Base-by-base conservation (phyloP, 768 basidiomycete species). In the Tephrocybe sp. region DNA sequence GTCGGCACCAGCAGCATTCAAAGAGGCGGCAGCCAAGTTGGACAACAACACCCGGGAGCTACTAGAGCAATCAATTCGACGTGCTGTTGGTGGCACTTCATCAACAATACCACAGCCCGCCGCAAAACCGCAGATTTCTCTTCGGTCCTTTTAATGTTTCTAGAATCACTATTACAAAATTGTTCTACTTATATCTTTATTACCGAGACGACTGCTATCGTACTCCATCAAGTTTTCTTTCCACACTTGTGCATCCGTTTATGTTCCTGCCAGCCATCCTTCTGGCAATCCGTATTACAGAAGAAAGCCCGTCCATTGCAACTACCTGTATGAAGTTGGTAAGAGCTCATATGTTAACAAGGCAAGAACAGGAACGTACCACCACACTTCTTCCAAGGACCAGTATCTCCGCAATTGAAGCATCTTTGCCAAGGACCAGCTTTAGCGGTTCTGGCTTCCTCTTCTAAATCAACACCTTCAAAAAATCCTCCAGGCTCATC, bases 51-150 rank as follows among this genome's bases (percentile, higher is more conserved):
- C 74, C 5, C 71, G 83, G 38, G 82, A 84, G 41, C 67, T 78
- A 19, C 64, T 97, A 44, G 94, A 97, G 64, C 74, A 77, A 37
- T 85, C 88, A 1, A 79, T 97, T 42, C 78, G 94, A 53, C 83
- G 84, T 45, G 84, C 86, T 3, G 77, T 94, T 0, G 82, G 80
- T 24, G 76, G 78, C 3, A 61, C 63, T 12, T 64, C 69, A 13
- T 59, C 69, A 1, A 44, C 62, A 5, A 23, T 60, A 10, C 47
- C 58, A 18, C 70, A 76, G 31, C 59, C 67, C 12, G 57, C 71
- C 4, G 61, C 71, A 11, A 89, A 87, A 62, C 89, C 88, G 3
- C 88, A 90, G 62, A 91, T 91, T 44, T 91, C 88, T 2, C 64
- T 91, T 29, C 71, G 85, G 42, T 82, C 86, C 0, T 89, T 90